phyloP scores from a whole-genome alignment of 2,329 filamentous ascomycete genomes.

The Chrysoporthe austroafricana region DNA sequence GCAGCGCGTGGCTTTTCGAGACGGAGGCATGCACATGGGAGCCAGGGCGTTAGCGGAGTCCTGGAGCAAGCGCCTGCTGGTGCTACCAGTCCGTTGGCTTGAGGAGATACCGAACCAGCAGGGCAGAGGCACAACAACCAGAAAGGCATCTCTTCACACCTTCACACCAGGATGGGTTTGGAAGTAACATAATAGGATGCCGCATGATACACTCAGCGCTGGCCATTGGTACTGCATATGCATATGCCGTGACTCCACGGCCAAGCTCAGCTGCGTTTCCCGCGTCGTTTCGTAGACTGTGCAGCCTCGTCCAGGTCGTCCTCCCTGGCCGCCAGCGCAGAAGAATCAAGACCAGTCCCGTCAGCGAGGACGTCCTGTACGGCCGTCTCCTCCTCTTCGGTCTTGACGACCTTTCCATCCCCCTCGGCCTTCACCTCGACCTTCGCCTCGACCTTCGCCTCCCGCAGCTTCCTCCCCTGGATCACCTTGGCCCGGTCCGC shows the following conservation, averaged over 20 bases:
- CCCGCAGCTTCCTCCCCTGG: slow-evolving; percentile 58
- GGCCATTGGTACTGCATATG: not conserved
- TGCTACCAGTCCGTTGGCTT: not conserved
- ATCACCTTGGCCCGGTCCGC: slow-evolving; percentile 68
- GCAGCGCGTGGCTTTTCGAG: too few species aligned
- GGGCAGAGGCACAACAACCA: too few species aligned
- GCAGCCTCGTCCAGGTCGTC: slow-evolving; percentile 32
- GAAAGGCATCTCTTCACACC: not conserved
- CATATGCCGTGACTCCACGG: not conserved
- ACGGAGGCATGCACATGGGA: not conserved
- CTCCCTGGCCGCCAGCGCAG: slow-evolving; percentile 32
- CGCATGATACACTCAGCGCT: not conserved
- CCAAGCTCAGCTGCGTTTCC: slow-evolving; percentile 26
- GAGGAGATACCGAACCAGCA: not conserved
- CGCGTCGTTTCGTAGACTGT: slow-evolving; percentile 25
- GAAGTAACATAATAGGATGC: not conserved
- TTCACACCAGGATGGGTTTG: not conserved
- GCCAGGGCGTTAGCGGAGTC: not conserved
- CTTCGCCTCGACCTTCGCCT: slow-evolving; percentile 34
- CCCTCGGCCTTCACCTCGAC: slow-evolving; percentile 38
- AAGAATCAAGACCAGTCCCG: slow-evolving; percentile 26
- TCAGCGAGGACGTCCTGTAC: slow-evolving; percentile 33
- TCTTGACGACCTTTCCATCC: slow-evolving; percentile 31
- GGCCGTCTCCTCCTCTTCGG: slow-evolving; percentile 37
- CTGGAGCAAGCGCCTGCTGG: not conserved